These are phyloP conservation scores for Cunninghamia lanceolata DNA, from an alignment of 75 land plant genomes.

Conservation along the genomic window DNA sequence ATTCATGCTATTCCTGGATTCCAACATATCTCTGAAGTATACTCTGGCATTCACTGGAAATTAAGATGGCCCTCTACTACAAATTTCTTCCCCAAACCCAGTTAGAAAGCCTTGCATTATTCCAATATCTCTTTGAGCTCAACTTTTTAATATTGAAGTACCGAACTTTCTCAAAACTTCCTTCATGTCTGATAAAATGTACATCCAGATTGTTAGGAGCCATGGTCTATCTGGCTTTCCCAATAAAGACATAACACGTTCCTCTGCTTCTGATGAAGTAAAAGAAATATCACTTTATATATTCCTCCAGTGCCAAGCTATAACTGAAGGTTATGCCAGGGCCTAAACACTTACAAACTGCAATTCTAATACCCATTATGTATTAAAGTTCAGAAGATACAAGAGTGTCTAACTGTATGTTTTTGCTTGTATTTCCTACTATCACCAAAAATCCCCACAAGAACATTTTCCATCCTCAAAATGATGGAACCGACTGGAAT, in stretches of 20 bases:
- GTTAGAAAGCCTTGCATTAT: neutral
- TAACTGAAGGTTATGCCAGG: neutral
- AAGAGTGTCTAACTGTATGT: neutral
- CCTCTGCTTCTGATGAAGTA: neutral
- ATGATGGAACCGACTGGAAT: slow-evolving; percentile 6
- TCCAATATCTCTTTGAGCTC: neutral
- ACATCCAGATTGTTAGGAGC: neutral
- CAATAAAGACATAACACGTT: neutral
- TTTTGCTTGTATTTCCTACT: neutral
- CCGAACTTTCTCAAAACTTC: neutral
- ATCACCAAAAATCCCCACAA: slow-evolving; percentile 1
- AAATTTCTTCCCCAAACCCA: neutral
- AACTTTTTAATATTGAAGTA: neutral
- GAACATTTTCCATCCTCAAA: slow-evolving; percentile 2
- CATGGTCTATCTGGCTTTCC: neutral
- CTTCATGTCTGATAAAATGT: neutral
- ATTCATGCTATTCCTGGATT: neutral
- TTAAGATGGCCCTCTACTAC: neutral
- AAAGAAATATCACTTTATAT: neutral
- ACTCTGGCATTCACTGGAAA: neutral
- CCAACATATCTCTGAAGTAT: neutral
- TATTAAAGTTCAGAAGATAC: neutral
- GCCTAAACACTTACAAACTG: neutral
- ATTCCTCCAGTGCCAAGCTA: neutral
- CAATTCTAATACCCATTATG: neutral